A percentile compares a stretch with the other conserved stretches of the same genome.
phyloP scores from a whole-genome alignment of 2,329 filamentous ascomycete genomes.

The Monilinia laxa region DNA sequence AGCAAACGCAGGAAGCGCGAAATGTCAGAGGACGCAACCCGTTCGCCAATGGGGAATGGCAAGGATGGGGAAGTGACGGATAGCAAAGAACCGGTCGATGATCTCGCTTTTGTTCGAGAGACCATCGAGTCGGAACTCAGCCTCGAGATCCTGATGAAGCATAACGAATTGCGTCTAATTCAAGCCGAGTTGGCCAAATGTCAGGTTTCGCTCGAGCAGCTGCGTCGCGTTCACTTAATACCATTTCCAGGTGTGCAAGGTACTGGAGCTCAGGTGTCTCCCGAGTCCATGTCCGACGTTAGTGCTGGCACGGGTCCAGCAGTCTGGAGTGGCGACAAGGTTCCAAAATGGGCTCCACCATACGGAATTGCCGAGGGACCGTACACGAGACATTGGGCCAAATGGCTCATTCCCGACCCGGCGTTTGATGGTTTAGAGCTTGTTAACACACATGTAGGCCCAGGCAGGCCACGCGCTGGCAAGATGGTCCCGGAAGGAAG shows the following conservation, averaged over 20 bases:
- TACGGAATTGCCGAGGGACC: conserved; percentile 91
- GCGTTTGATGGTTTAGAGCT: conserved; percentile 71
- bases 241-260: conserved; percentile 76
- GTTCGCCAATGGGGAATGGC: conserved; percentile 10
- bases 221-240: conserved; percentile 87
- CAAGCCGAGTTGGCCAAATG: conserved; percentile 97
- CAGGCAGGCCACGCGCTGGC: conserved; percentile 36
- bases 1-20: conserved; percentile 40
- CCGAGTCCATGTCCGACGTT: conserved; percentile 67
- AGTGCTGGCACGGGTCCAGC: conserved; percentile 73
- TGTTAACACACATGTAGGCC: conserved; percentile 42
- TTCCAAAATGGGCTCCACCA: conserved; percentile 77
- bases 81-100: conserved; percentile 27
- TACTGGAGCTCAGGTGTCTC: conserved; percentile 44
- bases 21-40: conserved; percentile 23
- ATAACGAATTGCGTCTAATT: conserved; percentile 89
- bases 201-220: conserved; percentile 87
- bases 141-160: conserved; percentile 88
- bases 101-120: conserved; percentile 39
- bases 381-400: conserved; percentile 90
- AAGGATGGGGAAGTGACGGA: conserved; percentile 29
- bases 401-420: conserved; percentile 89
- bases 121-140: conserved; percentile 81
- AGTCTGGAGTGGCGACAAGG: conserved; percentile 60
- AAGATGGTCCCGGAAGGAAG: conserved; percentile 65